These are phyloP conservation scores for Chrysanthemum lavandulifolium DNA, from an alignment of 129 eudicot genomes.

Conservation along the genomic window DNA sequence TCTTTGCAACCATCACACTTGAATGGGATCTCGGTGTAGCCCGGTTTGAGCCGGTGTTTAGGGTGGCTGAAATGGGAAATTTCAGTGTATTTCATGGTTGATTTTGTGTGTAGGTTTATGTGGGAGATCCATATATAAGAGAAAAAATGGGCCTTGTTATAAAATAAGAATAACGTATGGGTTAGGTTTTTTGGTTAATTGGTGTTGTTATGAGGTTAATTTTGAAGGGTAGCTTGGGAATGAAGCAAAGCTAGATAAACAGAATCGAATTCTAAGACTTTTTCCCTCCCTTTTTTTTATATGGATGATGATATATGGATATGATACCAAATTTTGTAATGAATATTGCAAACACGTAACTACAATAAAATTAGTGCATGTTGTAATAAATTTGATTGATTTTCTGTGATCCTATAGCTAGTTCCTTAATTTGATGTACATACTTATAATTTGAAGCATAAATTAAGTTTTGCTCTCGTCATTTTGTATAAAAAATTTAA, in stretches of 20 bases:
- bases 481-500: too few species aligned
- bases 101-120: slow-evolving; percentile 27
- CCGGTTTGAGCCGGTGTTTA: slow-evolving; percentile 52
- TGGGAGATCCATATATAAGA: slow-evolving; percentile 21
- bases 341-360: not conserved
- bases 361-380: not conserved
- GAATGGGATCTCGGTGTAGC: slow-evolving; percentile 58
- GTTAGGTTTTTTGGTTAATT: slow-evolving; percentile 28
- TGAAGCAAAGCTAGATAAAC: slow-evolving; percentile 38
- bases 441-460: too few species aligned
- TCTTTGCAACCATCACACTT: slow-evolving; percentile 74
- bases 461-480: too few species aligned
- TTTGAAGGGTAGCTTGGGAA: slow-evolving; percentile 35
- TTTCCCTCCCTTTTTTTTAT: not conserved
- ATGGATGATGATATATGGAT: not conserved
- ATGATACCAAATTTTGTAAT: not conserved
- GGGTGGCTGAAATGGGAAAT: slow-evolving; percentile 52
- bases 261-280: slow-evolving; percentile 32
- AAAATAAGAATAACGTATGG: slow-evolving; percentile 30
- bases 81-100: slow-evolving; percentile 45
- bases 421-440: too few species aligned
- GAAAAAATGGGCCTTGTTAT: slow-evolving; percentile 19
- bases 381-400: not conserved
- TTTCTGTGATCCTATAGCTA: too few species aligned
- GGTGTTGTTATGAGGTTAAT: slow-evolving; percentile 17